Conservation (phyloP, 305 asterid genomes). For the Galium porrigens region DNA sequence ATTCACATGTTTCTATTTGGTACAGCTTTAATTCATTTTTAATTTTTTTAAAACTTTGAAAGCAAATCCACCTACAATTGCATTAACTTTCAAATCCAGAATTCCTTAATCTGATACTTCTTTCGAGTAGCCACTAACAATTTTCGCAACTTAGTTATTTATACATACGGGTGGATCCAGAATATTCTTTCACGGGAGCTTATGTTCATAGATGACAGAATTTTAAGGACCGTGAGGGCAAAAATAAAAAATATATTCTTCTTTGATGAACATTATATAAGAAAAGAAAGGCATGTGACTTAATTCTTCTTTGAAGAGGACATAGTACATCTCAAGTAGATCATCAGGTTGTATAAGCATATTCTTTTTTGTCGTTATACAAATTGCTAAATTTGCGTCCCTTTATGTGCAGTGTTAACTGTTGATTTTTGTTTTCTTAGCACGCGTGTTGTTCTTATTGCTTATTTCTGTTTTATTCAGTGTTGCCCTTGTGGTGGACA, state of each 20-base stretch:
- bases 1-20: not conserved
- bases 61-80: not conserved
- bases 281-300: not conserved
- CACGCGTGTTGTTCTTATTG: not conserved
- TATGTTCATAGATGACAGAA: not conserved
- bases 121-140: not conserved
- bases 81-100: not conserved
- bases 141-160: not conserved
- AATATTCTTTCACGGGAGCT: not conserved
- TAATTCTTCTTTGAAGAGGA: not conserved
- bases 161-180: not conserved
- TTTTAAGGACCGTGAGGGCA: not conserved
- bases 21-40: conserved; percentile 6
- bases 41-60: not conserved
- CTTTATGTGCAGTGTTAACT: not conserved
- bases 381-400: not conserved
- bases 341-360: not conserved
- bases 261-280: conserved; percentile 9
- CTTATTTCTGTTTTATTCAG: conserved; percentile 35
- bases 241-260: not conserved
- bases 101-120: not conserved
- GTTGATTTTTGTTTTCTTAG: not conserved
- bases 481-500: conserved; percentile 79
- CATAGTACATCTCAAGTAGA: not conserved
- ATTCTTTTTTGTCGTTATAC: not conserved